Evolutionary conservation across 2,329 filamentous ascomycete species (phyloP).

Genomic region (Neopestalotiopsis sp.): DNA sequence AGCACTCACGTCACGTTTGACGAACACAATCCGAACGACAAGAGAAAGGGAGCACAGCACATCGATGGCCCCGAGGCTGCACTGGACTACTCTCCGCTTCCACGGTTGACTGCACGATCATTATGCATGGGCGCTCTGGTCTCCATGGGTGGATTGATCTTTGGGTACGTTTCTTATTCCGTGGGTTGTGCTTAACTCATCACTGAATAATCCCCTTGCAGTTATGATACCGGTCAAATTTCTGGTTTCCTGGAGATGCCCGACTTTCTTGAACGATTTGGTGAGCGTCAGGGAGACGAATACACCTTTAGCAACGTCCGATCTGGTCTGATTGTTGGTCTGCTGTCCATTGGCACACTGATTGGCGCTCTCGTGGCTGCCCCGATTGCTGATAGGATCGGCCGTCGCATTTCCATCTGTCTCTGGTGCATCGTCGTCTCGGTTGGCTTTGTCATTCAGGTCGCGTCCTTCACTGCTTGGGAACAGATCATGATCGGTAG

Average conservation of each 20-base stretch:
- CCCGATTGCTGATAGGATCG: slow-evolving; percentile 68
- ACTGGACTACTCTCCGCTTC: slow-evolving; percentile 51
- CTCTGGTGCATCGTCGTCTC: slow-evolving; percentile 65
- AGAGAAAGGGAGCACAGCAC: slow-evolving; percentile 38
- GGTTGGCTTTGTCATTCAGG: slow-evolving; percentile 71
- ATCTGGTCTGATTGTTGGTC: slow-evolving; percentile 62
- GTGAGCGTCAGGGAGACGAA: slow-evolving; percentile 43
- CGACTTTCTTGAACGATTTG: slow-evolving; percentile 60
- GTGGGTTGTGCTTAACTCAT: not conserved
- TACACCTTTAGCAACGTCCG: slow-evolving; percentile 56
- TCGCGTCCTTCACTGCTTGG: slow-evolving; percentile 60
- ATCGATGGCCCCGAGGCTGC: slow-evolving; percentile 40
- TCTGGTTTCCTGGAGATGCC: slow-evolving; percentile 62
- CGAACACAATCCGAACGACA: slow-evolving; percentile 43
- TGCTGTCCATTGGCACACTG: slow-evolving; percentile 64
- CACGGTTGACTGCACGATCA: slow-evolving; percentile 42
- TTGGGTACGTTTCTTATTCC: slow-evolving; percentile 33
- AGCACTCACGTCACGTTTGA: slow-evolving; percentile 43
- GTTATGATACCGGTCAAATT: slow-evolving; percentile 59
- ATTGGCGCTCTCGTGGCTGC: slow-evolving; percentile 65
- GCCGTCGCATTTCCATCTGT: slow-evolving; percentile 66
- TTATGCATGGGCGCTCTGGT: slow-evolving; percentile 45
- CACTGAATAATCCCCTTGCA: slow-evolving; percentile 26
- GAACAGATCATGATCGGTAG: slow-evolving; percentile 70
- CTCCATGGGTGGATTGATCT: slow-evolving; percentile 50